phyloP scores from a whole-genome alignment of 176 grass and related monocot genomes.

The Avena sativa region DNA sequence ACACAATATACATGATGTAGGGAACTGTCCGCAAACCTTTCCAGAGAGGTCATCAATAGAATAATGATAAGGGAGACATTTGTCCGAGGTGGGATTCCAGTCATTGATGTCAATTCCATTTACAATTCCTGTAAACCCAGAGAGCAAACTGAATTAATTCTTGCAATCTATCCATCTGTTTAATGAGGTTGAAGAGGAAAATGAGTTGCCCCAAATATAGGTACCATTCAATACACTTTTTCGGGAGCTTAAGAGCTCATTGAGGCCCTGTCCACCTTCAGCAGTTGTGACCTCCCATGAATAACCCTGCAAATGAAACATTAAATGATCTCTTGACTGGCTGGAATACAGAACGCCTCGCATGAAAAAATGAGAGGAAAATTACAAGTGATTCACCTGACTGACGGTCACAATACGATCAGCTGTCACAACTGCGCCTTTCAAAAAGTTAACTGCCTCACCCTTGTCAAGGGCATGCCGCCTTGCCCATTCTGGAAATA shows the following conservation, averaged over 20 bases:
- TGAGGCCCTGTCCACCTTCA: constrained; percentile 93
- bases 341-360: constrained; percentile 4
- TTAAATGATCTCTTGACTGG: constrained; percentile 31
- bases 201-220: constrained; percentile 35
- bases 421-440: constrained; percentile 93
- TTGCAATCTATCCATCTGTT: constrained; percentile 29
- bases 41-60: constrained; percentile 87
- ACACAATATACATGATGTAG: constrained; percentile 11
- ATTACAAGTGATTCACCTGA: constrained; percentile 55
- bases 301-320: constrained; percentile 72
- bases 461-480: constrained; percentile 93
- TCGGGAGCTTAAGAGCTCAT: constrained; percentile 79
- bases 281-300: constrained; percentile 96
- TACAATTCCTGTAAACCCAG: constrained; percentile 71
- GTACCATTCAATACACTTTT: constrained; percentile 90
- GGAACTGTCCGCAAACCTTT: constrained; percentile 58
- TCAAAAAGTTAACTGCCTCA: constrained; percentile 91
- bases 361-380: not conserved
- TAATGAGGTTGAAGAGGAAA: constrained; percentile 35
- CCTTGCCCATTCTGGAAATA: constrained; percentile 93
- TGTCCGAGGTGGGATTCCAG: constrained; percentile 82
- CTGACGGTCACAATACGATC: constrained; percentile 94
- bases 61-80: constrained; percentile 80
- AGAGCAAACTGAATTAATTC: constrained; percentile 15
- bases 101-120: constrained; percentile 93